These are phyloP conservation scores for Blastocystis sp. DNA, from an alignment of 352 stramenopile genomes.

Conservation along the genomic window DNA sequence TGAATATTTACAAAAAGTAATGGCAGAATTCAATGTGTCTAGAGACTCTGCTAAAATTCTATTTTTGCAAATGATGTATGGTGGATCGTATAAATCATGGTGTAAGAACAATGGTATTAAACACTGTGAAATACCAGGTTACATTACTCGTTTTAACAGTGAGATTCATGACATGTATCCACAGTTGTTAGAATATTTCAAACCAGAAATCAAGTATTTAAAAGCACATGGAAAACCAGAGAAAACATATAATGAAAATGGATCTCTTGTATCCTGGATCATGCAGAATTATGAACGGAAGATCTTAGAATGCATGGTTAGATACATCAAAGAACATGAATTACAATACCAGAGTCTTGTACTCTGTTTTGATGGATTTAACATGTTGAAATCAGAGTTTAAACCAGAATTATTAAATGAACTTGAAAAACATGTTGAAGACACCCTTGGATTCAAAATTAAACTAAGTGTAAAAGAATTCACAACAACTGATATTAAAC, in stretches of 20 bases:
- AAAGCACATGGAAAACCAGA: conserved; percentile 16
- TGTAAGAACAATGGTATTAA: background rate
- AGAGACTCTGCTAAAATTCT: conserved; percentile 5
- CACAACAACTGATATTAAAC: background rate
- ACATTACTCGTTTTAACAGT: background rate
- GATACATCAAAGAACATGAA: background rate
- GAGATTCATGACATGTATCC: background rate
- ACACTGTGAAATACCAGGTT: background rate
- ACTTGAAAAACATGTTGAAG: background rate
- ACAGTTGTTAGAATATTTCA: background rate
- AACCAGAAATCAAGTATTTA: conserved; percentile 5
- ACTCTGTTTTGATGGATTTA: conserved; percentile 29
- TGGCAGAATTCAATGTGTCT: background rate
- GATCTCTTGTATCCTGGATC: background rate
- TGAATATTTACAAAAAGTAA: background rate
- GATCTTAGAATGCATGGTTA: background rate
- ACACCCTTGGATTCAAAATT: background rate
- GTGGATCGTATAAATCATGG: background rate
- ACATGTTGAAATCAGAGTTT: background rate
- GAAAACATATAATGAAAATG: background rate
- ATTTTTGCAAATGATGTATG: conserved; percentile 17
- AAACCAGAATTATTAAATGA: background rate
- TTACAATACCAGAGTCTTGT: background rate
- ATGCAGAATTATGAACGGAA: conserved; percentile 1
- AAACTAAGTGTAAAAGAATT: background rate